These are phyloP conservation scores for Penstemon davidsonii DNA, from an alignment of 257 asterid genomes.

Conservation along the genomic window DNA sequence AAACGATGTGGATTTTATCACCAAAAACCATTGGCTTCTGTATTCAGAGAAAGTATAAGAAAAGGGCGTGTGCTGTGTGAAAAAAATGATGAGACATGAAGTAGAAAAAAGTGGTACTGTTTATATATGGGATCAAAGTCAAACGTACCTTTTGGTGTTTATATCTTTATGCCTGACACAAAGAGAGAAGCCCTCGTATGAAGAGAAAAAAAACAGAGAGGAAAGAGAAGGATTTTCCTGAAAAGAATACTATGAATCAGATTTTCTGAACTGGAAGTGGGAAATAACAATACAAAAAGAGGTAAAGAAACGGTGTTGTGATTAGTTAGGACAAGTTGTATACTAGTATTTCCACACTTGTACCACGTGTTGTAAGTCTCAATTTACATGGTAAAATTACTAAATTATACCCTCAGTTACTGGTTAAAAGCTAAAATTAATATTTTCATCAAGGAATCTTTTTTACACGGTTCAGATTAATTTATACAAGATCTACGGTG, in stretches of 20 bases:
- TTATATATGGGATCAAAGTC: slow-evolving; percentile 36
- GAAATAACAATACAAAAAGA: slow-evolving; percentile 19
- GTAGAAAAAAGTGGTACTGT: slow-evolving; percentile 25
- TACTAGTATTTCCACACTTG: slow-evolving; percentile 35
- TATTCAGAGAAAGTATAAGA: slow-evolving; percentile 22
- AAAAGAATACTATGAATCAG: neutral
- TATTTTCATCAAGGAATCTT: neutral
- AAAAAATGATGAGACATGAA: slow-evolving; percentile 41
- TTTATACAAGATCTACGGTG: slow-evolving; percentile 10
- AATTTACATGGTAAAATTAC: neutral
- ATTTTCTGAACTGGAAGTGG: slow-evolving; percentile 15
- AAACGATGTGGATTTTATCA: slow-evolving; percentile 34
- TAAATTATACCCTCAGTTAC: neutral
- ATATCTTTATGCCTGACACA: slow-evolving; percentile 34
- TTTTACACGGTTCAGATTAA: slow-evolving; percentile 40
- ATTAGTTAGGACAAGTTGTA: slow-evolving; percentile 43
- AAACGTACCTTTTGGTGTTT: slow-evolving; percentile 41
- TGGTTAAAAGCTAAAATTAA: neutral
- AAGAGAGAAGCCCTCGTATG: slow-evolving; percentile 23
- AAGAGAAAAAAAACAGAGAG: slow-evolving; percentile 18
- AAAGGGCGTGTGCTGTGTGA: slow-evolving; percentile 9
- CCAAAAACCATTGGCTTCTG: slow-evolving; percentile 26
- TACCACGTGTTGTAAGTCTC: slow-evolving; percentile 24
- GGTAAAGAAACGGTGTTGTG: slow-evolving; percentile 19
- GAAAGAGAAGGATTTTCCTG: neutral